Evolutionary conservation across 164 flowering plant genomes (phyloP), one percentile per base, ranked within the genome.

Genomic region (Aristolochia fimbriata): DNA sequence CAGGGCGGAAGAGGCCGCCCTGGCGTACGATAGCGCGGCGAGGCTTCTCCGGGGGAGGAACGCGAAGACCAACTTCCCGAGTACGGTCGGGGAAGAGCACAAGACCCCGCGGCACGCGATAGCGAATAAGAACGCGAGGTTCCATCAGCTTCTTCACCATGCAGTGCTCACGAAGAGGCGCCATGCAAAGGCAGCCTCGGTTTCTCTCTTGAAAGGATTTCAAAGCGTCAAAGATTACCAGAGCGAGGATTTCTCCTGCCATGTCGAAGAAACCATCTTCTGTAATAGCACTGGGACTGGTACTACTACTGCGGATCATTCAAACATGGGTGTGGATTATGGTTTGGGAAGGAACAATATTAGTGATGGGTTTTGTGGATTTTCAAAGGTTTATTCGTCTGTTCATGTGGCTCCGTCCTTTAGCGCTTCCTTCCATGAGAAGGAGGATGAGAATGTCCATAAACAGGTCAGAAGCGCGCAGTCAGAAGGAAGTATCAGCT

Each of bases 331-430:
- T 16, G 41, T 21, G 27, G 55, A 33, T 51, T 45, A 47, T 30
- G 57, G 47, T 20, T 14, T 27, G 30, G 51, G 21, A 49, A 65
- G 57, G 9, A 48, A 62, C 30, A 55, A 49, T 2, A 27, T 2
- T 27, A 27, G 5, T 27, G 3, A 2, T 49, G 55, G 56, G 60
- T 9, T 54, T n/a, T 50, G 55, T 62, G 64, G 66, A 46, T 61
- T 65, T 47, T 65, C 76, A 55, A 82, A 76, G 71, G 83, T 82
- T 61, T 76, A 82, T 62, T 78, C 83, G 61, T 78, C 84, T 61
- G 79, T 82, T 49, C 53, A 78, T 63, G 84, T 80, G 7, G 79
- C 84, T 64, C 87, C 83, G 68, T 80, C 84, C 43, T 78, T 80
- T 65, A 74, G 75, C 60, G 62, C 73, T 62, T 56, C 70, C 47